Evolutionary conservation across 164 flowering plant species (phyloP), one percentile per base, ranked within the genome.

Genomic region (Nymphaea colorata): DNA sequence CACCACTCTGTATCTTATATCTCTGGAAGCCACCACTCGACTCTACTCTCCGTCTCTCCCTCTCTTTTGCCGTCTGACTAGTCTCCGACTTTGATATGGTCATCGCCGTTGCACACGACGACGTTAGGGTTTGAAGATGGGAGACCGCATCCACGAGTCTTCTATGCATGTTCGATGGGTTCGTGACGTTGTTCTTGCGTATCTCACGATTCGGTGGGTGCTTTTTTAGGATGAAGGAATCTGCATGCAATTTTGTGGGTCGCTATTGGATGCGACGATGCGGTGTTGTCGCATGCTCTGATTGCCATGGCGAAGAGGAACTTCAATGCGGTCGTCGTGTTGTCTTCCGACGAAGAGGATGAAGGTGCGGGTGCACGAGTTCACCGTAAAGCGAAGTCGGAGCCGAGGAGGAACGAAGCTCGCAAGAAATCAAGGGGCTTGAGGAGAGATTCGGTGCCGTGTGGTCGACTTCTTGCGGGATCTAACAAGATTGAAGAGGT

Each of bases 311-410:
- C 12, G 64, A 87, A 78, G 83, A 79, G 76, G 73, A 87, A 78
- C 68, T 74, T 76, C 69, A 69, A 61, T 53, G 66, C 71, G 12
- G 60, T 81, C 11, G 71, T 79, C 16, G 69, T 86, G 47, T 75
- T 83, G 3, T 86, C 94, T 12, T 87, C 92, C 3, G 90, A 82
- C 41, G 93, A 83, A 36, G 93, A 85, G 36, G 83, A 73, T 12
- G 67, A 70, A 6, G 69, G 66, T 44, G 57, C 57, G 67, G 74
- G 67, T 65, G 69, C 73, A 15, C 57, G 57, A 43, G 75, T 17
- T 5, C 44, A 75, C 5, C 64, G 74, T 61, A 72, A 64, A 4
- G 61, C 69, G 10, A 79, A 72, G 66, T 61, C 82, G 61, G 78
- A 74, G 68, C 71, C 75, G 66, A 67, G 53, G 55, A 55, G 73